Evolutionary conservation across 768 basidiomycete genomes (phyloP).

Genomic region (Amanita exitialis): DNA sequence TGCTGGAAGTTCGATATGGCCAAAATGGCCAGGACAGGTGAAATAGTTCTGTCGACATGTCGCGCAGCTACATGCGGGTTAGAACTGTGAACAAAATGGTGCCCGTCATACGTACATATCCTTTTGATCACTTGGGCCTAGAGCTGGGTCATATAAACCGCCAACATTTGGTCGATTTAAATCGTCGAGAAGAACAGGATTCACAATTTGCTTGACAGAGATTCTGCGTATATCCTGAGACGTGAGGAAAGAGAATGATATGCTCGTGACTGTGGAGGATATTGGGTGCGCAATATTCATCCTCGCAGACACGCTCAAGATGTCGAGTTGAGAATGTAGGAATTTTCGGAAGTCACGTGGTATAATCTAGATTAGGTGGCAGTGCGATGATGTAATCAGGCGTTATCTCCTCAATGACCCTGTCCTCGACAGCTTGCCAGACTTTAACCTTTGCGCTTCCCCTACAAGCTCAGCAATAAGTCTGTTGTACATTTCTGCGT

Average conservation of each 20-base stretch:
- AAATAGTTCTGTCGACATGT: constrained; percentile 92
- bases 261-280: constrained; percentile 71
- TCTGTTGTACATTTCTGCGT: constrained; percentile 83
- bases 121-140: constrained; percentile 81
- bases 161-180: constrained; percentile 86
- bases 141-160: constrained; percentile 90
- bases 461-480: constrained; percentile 88
- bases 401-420: constrained; percentile 33
- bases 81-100: constrained; percentile 9
- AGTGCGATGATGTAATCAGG: constrained; percentile 22
- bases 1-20: constrained; percentile 91
- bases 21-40: constrained; percentile 96
- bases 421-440: constrained; percentile 37
- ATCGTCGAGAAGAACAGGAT: constrained; percentile 88
- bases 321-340: neutral
- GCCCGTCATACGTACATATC: constrained; percentile 65
- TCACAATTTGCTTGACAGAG: constrained; percentile 96
- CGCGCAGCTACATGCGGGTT: constrained; percentile 52
- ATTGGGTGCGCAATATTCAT: constrained; percentile 93
- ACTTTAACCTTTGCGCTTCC: constrained; percentile 80
- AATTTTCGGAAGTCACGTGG: constrained; percentile 2
- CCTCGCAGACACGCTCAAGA: constrained; percentile 3
- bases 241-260: constrained; percentile 91
- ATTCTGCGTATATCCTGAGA: constrained; percentile 83
- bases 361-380: constrained; percentile 4